Evolutionary conservation across 148 eudicot species (phyloP), one percentile per base, ranked within the genome.

Genomic region (Rhododendron williamsianum): DNA sequence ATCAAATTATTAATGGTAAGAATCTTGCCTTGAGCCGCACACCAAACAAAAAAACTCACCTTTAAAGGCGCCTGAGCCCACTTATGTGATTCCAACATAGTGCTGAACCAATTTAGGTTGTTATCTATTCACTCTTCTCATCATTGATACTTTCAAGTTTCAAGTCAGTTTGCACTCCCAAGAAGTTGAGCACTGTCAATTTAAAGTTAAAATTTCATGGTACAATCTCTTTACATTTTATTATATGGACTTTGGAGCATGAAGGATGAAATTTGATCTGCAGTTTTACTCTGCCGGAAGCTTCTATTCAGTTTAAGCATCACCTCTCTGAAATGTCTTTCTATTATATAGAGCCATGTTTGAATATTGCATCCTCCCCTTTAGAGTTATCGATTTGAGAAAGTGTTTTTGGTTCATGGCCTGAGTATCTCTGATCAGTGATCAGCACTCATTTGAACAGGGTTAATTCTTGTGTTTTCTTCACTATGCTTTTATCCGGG

Each of bases 281-380:
- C 27, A 38, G 48, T 38, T 76, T 38, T 38, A 7, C 48, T 76
- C 11, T 41, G 16, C 46, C 12, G 41, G n/a, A 76, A 76, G 78
- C 78, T 36, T 38, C 46, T 18, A 18, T 76, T 19, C 45, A 76
- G 48, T 35, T 38, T 16, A 36, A 76, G 79, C 25, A 76, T 76
- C 48, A 41, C 45, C 41, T 76, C 49, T 76, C 25, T 76, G 19
- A 21, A 76, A 76, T 76, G 49, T 41, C 25, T 38, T 18, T 38
- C 27, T 38, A 76, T 76, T 76, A 41, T 38, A 25, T 16, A 7
- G 6, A 11, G n/a, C 49, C 46, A 41, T 76, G 49, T 76, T 67
- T 67, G 79, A 19, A 41, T 76, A 76, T 76, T 18, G 79, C 79
- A 38, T 76, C 46, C 79, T 41, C n/a, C 48, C 79, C 45, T 76